A percentile compares a stretch with the other conserved stretches of the same genome.
phyloP scores from a whole-genome alignment of 129 eudicot genomes.

The Pulicaria dysenterica region DNA sequence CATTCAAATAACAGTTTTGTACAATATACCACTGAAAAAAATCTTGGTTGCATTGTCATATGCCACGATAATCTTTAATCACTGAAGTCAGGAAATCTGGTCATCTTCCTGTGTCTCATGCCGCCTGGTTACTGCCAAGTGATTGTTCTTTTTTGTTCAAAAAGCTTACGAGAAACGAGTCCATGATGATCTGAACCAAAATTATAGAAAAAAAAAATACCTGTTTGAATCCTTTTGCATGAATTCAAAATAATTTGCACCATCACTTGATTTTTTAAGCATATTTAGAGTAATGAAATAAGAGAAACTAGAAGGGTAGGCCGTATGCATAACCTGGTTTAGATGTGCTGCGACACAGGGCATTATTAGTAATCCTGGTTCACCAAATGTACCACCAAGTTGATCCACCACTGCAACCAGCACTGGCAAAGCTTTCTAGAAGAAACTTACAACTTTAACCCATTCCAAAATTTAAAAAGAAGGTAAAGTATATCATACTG shows the following conservation, averaged over 20 bases:
- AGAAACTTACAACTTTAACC: slow-evolving; percentile 9
- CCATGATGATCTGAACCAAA: slow-evolving; percentile 69
- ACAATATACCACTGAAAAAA: slow-evolving; percentile 7
- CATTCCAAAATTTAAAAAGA: not conserved
- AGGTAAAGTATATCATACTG: not conserved
- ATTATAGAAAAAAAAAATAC: slow-evolving; percentile 13
- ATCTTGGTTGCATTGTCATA: not conserved
- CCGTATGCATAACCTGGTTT: slow-evolving; percentile 66
- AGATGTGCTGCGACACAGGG: slow-evolving; percentile 96
- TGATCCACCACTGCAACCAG: slow-evolving; percentile 90
- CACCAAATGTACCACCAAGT: slow-evolving; percentile 81
- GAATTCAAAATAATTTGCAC: no score
- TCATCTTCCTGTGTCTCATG: slow-evolving; percentile 26
- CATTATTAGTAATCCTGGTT: slow-evolving; percentile 75
- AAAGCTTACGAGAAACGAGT: slow-evolving; percentile 69
- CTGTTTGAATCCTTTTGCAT: not conserved
- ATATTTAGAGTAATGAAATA: not conserved
- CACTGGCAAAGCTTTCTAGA: slow-evolving; percentile 91
- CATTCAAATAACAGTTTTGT: no score
- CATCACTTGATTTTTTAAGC: not conserved
- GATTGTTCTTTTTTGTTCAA: slow-evolving; percentile 51
- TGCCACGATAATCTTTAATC: not conserved
- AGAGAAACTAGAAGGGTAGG: not conserved
- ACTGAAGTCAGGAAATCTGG: not conserved
- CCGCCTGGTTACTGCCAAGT: slow-evolving; percentile 36